phyloP scores from a whole-genome alignment of 768 basidiomycete species.

The Lepiota venenata region DNA sequence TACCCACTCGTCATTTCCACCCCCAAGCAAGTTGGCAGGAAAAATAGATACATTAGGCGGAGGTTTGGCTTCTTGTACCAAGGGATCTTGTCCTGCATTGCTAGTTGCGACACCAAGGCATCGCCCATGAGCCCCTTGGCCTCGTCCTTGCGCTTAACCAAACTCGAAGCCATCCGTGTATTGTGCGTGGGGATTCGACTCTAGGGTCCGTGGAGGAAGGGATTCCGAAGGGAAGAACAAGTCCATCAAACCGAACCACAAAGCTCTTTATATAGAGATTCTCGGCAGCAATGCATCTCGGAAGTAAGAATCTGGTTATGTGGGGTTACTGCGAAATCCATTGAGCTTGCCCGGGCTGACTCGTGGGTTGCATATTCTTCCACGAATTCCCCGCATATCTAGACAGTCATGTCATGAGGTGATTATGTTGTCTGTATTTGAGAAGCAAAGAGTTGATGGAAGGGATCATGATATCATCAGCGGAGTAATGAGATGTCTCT shows the following conservation, averaged over 20 bases:
- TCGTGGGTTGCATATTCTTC: slow-evolving; percentile 7
- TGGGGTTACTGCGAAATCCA: slow-evolving; percentile 12
- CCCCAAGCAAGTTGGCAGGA: slow-evolving; percentile 59
- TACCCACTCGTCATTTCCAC: slow-evolving; percentile 63
- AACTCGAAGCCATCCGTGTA: slow-evolving; percentile 2
- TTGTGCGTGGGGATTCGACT: neutral
- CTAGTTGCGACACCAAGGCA: slow-evolving; percentile 37
- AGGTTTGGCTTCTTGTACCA: slow-evolving; percentile 66
- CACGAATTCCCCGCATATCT: slow-evolving; percentile 11
- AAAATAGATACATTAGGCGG: slow-evolving; percentile 48
- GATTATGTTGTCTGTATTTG: neutral
- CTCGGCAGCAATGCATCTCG: neutral
- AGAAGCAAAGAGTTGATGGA: slow-evolving; percentile 1
- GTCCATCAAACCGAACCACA: neutral
- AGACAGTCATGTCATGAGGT: slow-evolving; percentile 7
- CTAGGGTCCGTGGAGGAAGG: neutral
- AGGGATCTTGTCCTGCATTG: slow-evolving; percentile 45
- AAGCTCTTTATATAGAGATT: neutral
- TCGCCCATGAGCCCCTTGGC: slow-evolving; percentile 14
- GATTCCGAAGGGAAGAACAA: neutral
- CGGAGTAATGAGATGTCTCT: neutral
- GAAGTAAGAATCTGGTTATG: neutral
- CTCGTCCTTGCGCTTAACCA: slow-evolving; percentile 10
- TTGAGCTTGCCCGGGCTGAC: neutral
- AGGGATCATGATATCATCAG: neutral